phyloP scores from a whole-genome alignment of 2,329 filamentous ascomycete species.

The Pestalotiopsis fici region DNA sequence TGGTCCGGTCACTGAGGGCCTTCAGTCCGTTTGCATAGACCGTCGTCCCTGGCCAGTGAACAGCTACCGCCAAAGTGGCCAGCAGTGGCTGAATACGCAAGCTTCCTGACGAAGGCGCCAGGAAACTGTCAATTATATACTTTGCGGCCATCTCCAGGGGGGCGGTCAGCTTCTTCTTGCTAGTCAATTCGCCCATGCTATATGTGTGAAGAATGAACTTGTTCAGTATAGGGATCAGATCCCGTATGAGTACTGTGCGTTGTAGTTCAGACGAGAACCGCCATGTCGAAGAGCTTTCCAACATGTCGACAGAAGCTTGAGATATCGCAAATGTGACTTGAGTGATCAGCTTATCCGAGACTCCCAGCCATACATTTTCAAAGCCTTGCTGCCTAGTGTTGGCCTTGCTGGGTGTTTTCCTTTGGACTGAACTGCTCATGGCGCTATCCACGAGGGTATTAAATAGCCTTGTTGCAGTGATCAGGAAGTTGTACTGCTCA shows the following conservation, averaged over 20 bases:
- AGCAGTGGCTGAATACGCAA: constrained; percentile 78
- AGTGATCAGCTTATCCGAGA: constrained; percentile 76
- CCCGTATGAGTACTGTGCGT: constrained; percentile 67
- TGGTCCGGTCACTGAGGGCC: constrained; percentile 63
- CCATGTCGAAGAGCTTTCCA: constrained; percentile 87
- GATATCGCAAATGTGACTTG: constrained; percentile 73
- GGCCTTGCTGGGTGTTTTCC: constrained; percentile 58
- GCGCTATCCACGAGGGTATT: constrained; percentile 75
- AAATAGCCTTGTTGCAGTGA: constrained; percentile 74
- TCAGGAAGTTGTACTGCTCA: constrained; percentile 76
- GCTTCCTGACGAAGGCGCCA: constrained; percentile 68
- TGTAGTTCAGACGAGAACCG: constrained; percentile 72
- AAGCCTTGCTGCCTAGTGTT: constrained; percentile 44
- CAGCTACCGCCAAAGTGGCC: constrained; percentile 65
- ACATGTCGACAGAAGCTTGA: constrained; percentile 76
- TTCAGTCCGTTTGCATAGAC: constrained; percentile 57
- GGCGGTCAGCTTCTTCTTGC: constrained; percentile 49
- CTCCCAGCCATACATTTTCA: constrained; percentile 64
- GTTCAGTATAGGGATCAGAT: constrained; percentile 70
- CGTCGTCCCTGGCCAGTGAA: constrained; percentile 61
- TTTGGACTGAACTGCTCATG: constrained; percentile 66
- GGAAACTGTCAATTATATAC: constrained; percentile 76
- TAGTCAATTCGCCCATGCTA: constrained; percentile 66
- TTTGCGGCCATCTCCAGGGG: constrained; percentile 72
- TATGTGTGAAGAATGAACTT: constrained; percentile 73